Conservation (phyloP, 352 stramenopile genomes). For the Proteromonas lacertae region DNA sequence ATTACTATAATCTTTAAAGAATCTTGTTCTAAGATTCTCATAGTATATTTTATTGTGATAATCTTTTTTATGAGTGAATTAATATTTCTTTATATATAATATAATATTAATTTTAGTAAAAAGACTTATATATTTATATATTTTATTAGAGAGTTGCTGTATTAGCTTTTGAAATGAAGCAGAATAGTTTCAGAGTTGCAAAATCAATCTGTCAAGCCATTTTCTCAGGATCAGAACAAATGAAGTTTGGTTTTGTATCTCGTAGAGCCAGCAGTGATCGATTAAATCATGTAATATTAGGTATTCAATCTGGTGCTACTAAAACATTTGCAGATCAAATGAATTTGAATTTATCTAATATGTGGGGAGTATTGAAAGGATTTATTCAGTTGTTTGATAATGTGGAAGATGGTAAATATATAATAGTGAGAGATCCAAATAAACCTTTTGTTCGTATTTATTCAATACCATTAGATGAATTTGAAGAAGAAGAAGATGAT, state of each 20-base stretch:
- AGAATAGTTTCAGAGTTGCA: conserved; percentile 86
- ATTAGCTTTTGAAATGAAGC: conserved; percentile 88
- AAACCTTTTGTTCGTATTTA: conserved; percentile 82
- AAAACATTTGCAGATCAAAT: conserved; percentile 83
- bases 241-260: conserved; percentile 88
- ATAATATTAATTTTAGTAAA: conserved; percentile 9
- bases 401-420: conserved; percentile 83
- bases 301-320: conserved; percentile 78
- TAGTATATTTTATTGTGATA: no score
- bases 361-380: conserved; percentile 79
- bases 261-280: conserved; percentile 59
- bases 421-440: conserved; percentile 89
- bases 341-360: conserved; percentile 78
- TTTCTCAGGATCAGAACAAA: conserved; percentile 66
- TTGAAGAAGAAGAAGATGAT: conserved; percentile 59
- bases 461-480: conserved; percentile 60
- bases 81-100: no score
- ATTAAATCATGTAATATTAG: conserved; percentile 70
- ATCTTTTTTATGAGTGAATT: no score
- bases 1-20: no score
- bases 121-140: neutral
- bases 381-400: conserved; percentile 61
- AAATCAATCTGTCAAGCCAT: conserved; percentile 86
- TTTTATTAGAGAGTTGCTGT: conserved; percentile 53
- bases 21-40: no score